Conservation (phyloP, 371 early-diverging fungal species). For the Mortierella sp. region DNA sequence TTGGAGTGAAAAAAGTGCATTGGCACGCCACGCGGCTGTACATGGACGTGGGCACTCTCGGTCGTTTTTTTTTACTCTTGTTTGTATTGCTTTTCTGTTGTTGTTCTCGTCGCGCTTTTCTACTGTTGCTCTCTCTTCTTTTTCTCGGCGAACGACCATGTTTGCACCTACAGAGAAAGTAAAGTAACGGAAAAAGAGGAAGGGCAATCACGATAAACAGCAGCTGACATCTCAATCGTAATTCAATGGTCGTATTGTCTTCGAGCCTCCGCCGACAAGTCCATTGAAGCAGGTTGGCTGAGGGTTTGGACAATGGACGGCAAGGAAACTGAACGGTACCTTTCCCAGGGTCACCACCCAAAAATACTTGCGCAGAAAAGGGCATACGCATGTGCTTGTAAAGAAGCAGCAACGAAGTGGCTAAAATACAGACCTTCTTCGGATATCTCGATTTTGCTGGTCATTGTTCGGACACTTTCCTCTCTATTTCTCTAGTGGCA, state of each 20-base stretch:
- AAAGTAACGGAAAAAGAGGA: neutral
- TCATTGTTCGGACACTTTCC: neutral
- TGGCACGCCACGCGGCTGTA: neutral
- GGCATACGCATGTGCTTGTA: neutral
- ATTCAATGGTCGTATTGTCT: too few species aligned
- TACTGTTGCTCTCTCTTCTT: neutral
- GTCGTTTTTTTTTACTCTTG: neutral
- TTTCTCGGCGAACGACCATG: neutral
- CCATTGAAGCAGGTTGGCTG: neutral
- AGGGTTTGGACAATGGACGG: neutral
- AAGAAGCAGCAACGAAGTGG: neutral
- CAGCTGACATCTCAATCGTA: neutral
- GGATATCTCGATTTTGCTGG: constrained; percentile 7
- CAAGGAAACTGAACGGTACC: neutral
- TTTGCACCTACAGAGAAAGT: neutral
- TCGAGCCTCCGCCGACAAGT: neutral
- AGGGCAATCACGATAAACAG: neutral
- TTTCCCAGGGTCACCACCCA: constrained; percentile 4
- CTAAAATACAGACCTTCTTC: neutral
- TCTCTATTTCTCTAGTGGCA: neutral
- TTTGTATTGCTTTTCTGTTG: neutral
- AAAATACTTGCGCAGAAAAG: neutral
- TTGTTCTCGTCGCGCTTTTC: neutral
- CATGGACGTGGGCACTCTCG: neutral
- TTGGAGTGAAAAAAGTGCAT: constrained; percentile 14